A percentile compares a stretch with the other conserved stretches of the same genome.
These are phyloP conservation scores for Amoebophrya sp. DNA, from an alignment of 169 alveolate species.

Conservation along the genomic window DNA sequence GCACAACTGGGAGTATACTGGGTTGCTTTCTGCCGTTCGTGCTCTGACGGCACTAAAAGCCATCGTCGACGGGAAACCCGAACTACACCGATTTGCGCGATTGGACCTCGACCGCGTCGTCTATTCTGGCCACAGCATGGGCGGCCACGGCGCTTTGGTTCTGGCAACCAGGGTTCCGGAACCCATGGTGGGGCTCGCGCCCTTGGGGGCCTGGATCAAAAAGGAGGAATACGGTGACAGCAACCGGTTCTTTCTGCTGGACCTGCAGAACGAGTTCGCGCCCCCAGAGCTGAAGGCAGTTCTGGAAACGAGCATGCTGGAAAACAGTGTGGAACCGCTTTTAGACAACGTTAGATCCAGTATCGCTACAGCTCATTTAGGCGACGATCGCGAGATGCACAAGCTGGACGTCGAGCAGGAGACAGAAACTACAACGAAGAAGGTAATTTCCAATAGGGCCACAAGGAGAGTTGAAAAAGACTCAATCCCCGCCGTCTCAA, in stretches of 20 bases:
- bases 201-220: background rate
- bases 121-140: background rate
- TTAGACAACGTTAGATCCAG: background rate
- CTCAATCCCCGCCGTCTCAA: too few species aligned
- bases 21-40: background rate
- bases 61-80: background rate
- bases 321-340: background rate
- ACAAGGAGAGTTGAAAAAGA: too few species aligned
- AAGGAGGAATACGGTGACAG: background rate
- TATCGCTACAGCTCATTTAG: too few species aligned
- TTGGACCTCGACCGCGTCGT: background rate
- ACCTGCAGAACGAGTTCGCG: background rate
- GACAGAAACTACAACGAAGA: too few species aligned
- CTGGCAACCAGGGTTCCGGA: background rate
- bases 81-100: background rate
- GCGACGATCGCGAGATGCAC: too few species aligned
- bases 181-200: background rate
- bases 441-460: too few species aligned
- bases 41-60: background rate
- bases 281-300: background rate
- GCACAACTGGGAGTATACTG: conserved; percentile 21
- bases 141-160: background rate
- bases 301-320: background rate
- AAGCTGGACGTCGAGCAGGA: too few species aligned
- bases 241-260: background rate